Conservation (phyloP, 768 basidiomycete species). For the Amanita molliuscula region DNA sequence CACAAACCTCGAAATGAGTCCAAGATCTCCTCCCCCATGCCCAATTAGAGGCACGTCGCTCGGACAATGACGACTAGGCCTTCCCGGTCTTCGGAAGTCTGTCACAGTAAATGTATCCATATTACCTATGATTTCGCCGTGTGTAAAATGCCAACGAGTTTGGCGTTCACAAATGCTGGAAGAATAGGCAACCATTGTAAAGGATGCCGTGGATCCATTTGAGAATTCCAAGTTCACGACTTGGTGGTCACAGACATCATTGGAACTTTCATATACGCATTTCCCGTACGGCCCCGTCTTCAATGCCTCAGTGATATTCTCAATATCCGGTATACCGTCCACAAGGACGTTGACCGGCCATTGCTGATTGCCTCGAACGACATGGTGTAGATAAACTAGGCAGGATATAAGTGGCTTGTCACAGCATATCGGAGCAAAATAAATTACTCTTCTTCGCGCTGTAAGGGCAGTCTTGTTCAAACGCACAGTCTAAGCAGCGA, state of each 20-base stretch:
- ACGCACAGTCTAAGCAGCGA: constrained; percentile 69
- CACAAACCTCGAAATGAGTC: constrained; percentile 67
- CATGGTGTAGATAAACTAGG: constrained; percentile 74
- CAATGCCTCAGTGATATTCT: constrained; percentile 72
- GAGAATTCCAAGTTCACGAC: constrained; percentile 86
- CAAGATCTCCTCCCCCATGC: constrained; percentile 79
- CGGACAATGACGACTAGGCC: constrained; percentile 34
- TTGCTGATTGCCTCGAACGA: constrained; percentile 35
- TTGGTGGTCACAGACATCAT: constrained; percentile 88
- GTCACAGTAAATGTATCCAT: constrained; percentile 68
- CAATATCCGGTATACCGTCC: constrained; percentile 80
- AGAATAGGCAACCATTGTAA: constrained; percentile 86
- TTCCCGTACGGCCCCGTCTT: constrained; percentile 61
- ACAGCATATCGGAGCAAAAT: constrained; percentile 8
- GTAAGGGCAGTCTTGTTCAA: constrained; percentile 69
- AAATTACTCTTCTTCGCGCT: constrained; percentile 72
- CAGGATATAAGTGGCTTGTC: constrained; percentile 3
- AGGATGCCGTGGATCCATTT: constrained; percentile 69
- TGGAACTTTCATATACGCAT: constrained; percentile 78
- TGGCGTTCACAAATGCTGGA: constrained; percentile 75
- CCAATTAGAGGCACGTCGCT: constrained; percentile 45
- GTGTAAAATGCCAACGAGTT: constrained; percentile 74
- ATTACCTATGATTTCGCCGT: constrained; percentile 85
- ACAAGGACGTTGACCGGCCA: constrained; percentile 69
- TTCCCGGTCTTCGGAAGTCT: constrained; percentile 54